Evolutionary conservation across 306 rosid species (phyloP).

Genomic region (Fragaria vesca): DNA sequence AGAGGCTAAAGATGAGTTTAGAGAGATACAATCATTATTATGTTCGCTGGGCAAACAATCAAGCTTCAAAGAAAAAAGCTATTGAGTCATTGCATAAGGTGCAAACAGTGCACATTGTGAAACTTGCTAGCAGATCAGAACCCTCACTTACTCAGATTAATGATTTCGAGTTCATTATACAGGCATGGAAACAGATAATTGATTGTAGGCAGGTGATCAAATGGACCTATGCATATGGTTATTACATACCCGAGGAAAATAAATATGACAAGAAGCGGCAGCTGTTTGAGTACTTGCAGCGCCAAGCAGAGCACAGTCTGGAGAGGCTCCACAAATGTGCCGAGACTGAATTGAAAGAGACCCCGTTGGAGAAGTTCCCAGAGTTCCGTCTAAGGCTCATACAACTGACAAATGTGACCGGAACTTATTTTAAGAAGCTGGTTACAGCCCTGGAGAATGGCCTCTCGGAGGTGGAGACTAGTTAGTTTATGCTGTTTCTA

Average conservation of each 20-base stretch:
- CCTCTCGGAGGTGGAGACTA: neutral
- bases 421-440: constrained; percentile 5
- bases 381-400: constrained; percentile 1
- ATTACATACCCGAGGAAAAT: neutral
- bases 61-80: constrained; percentile 18
- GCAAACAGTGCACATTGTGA: neutral
- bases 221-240: constrained; percentile 6
- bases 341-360: neutral
- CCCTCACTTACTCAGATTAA: neutral
- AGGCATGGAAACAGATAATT: constrained; percentile 11
- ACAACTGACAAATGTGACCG: constrained; percentile 2
- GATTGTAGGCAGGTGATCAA: constrained; percentile 11
- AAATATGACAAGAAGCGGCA: constrained; percentile 2
- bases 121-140: neutral
- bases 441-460: constrained; percentile 12
- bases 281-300: constrained; percentile 5
- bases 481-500: neutral
- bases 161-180: neutral
- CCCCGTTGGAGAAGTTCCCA: neutral
- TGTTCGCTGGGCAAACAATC: constrained; percentile 93
- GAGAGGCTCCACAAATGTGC: constrained; percentile 7
- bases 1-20: constrained; percentile 76
- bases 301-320: constrained; percentile 7
- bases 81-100: neutral
- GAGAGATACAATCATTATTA: constrained; percentile 90